Evolutionary conservation across 176 grass and related monocot genomes (phyloP).

Genomic region (sorghum (Sorghum bicolor)): Sorghum_bicolor_NCBIv3 NC_012873.2:51752501-51753000

Average conservation of each 20-base stretch:
- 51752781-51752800: constrained; percentile 8
- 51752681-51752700: not conserved
- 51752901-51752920: not conserved
- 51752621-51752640: not conserved
- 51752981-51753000: not conserved
- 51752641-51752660: not conserved
- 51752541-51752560: not conserved
- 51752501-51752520: not conserved
- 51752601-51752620: constrained; percentile 11
- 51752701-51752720: not conserved
- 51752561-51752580: not conserved
- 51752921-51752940: not conserved
- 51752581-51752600: not conserved
- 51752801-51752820: constrained; percentile 11
- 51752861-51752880: not conserved
- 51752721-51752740: not conserved
- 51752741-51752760: constrained; percentile 1
- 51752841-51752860: not conserved
- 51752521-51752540: not conserved
- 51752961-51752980: not conserved
- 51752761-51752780: not conserved
- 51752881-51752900: not conserved
- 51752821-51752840: constrained; percentile 17
- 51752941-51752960: not conserved
- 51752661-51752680: not conserved